Conservation (phyloP, 2,329 filamentous ascomycete genomes). For the Pseudopyrenochaeta lycopersici region DNA sequence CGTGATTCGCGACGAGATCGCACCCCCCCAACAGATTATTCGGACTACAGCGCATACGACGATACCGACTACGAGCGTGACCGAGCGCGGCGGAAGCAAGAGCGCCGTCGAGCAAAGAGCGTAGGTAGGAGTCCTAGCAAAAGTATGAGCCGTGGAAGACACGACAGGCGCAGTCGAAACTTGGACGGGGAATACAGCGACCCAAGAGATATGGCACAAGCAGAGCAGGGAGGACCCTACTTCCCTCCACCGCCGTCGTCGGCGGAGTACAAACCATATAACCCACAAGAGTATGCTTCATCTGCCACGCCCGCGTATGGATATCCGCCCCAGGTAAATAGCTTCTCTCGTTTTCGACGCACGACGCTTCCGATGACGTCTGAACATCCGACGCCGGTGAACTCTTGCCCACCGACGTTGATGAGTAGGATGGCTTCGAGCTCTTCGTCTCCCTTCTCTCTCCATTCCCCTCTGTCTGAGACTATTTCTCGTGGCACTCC, state of each 20-base stretch:
- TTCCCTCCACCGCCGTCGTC: constrained; percentile 44
- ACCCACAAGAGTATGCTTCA: constrained; percentile 42
- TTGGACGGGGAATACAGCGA: constrained; percentile 36
- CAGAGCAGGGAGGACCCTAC: constrained; percentile 37
- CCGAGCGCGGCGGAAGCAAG: constrained; percentile 29
- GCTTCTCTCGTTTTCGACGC: constrained; percentile 38
- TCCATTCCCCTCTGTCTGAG: constrained; percentile 24
- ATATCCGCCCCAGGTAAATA: constrained; percentile 50
- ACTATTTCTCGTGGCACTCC: constrained; percentile 40
- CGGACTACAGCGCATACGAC: constrained; percentile 39
- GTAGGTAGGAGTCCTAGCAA: constrained; percentile 31
- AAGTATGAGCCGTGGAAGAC: constrained; percentile 40
- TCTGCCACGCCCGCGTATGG: constrained; percentile 37
- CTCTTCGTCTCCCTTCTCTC: constrained; percentile 22
- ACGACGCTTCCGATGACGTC: constrained; percentile 34
- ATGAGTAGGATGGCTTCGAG: constrained; percentile 31
- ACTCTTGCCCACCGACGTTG: constrained; percentile 30
- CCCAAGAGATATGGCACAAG: constrained; percentile 33
- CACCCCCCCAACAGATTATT: constrained; percentile 37
- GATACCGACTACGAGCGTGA: constrained; percentile 42
- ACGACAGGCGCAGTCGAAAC: constrained; percentile 32
- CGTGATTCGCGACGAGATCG: constrained; percentile 37
- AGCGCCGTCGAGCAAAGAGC: constrained; percentile 38
- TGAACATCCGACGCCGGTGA: constrained; percentile 28
- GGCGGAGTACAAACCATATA: constrained; percentile 45